Evolutionary conservation across 1,139 yeast species (phyloP).

Genomic region (Suhomyces bolitotheri): DNA sequence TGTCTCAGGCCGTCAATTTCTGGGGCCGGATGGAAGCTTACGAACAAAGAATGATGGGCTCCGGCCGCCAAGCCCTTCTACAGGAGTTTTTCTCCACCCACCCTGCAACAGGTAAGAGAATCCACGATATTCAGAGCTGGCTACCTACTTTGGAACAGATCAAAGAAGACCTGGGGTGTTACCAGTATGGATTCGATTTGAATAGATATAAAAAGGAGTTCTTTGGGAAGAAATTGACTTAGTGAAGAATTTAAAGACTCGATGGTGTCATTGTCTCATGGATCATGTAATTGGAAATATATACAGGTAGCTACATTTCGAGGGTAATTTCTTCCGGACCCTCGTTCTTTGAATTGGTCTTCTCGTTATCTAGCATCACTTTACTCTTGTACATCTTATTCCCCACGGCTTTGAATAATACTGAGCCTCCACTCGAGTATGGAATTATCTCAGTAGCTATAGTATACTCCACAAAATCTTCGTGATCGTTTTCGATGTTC

Average conservation of each 20-base stretch:
- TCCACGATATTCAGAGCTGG: constrained; percentile 69
- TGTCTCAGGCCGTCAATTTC: constrained; percentile 66
- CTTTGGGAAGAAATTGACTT: constrained; percentile 1
- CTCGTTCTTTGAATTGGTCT: constrained; percentile 4
- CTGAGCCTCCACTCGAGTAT: constrained; percentile 14
- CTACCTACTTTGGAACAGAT: constrained; percentile 62
- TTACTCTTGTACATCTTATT: constrained; percentile 19
- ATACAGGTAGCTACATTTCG: no score
- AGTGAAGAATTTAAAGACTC: not conserved
- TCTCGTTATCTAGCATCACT: constrained; percentile 13
- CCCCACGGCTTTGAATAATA: constrained; percentile 14
- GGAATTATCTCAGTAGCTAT: constrained; percentile 32
- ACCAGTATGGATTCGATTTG: constrained; percentile 29
- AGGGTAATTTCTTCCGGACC: constrained; percentile 13
- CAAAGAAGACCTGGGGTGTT: constrained; percentile 37
- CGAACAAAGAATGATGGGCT: constrained; percentile 38
- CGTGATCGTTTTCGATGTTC: constrained; percentile 8
- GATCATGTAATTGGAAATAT: not conserved
- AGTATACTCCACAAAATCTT: constrained; percentile 19
- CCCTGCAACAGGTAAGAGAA: constrained; percentile 79
- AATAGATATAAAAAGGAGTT: constrained; percentile 5
- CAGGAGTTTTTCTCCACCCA: constrained; percentile 80
- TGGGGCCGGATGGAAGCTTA: constrained; percentile 80
- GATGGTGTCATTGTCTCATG: not conserved
- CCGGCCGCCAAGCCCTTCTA: constrained; percentile 29